Base-by-base conservation (phyloP, 2,329 filamentous ascomycete genomes). In the Fonsecaea monophora region DNA sequence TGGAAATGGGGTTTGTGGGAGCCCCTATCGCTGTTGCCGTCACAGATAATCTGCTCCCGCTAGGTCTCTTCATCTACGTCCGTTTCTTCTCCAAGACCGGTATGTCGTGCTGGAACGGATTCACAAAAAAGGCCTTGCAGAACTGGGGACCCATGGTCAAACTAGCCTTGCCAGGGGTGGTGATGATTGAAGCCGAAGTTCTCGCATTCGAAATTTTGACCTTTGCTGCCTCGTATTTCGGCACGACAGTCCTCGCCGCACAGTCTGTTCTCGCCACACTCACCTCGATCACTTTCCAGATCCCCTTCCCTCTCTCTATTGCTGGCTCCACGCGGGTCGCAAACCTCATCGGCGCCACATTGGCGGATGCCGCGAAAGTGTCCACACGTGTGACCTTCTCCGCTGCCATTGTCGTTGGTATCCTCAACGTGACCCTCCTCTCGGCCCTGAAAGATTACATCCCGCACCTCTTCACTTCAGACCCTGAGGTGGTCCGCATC, bases 121-220 rank as follows among this genome's bases (percentile, higher is more conserved):
- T 94, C 76, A 89, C 87, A n/a, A 82, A 79, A 66, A 86, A 86
- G 45, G 89, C 90, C 0, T 83, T 93, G 60, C 81, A 81, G 38
- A 94, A 94, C 75, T 95, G 92, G 92, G 83, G 84, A 1, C 89
- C 90, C 8, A 96, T 96, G 94, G 87, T 98, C 73, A 87, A 88
- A 56, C 89, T 98, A 42, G 92, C 94, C 0, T 82, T 97, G 12
- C 94, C 94, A 0, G 94, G 94, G 1, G 88, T 98, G 77, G 82
- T 97, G 71, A 97, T 97, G 94, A 90, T 98, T 1, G 89, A 96
- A 77, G 93, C 94, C 4, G 94, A 98, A 77, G 96, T 92, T 80
- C 85, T 97, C 10, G 93, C 94, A 6, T 98, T 98, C 77, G 94
- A 98, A 77, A 88, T 97, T 57, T 83, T 97, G 69, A 97, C 93